Base-by-base conservation (phyloP, 1,284 basidiomycete genomes). In the Fomitopsis pinicola region DNA sequence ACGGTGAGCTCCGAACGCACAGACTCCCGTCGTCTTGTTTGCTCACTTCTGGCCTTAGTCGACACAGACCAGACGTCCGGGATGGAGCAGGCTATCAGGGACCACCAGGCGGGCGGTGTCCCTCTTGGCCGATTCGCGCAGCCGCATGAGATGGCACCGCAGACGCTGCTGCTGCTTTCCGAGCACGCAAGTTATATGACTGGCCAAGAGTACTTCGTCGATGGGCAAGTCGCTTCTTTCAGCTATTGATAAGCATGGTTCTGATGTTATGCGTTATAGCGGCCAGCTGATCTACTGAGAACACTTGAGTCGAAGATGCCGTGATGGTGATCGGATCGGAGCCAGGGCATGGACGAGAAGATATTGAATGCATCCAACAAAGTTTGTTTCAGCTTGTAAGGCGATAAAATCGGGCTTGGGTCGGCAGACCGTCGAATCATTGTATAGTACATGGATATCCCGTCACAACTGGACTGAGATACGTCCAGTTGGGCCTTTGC, bases 51-150 rank as follows among this genome's bases (percentile, higher is more conserved):
- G 22, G 22, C 10, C 19, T 17, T 26, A 62, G 61, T 78, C 38
- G 63, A 72, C 1, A 78, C 75, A 0, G 75, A 79, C 57, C 75
- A 78, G 66, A 78, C 75, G 1, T 59, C 63, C 12, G 53, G 68
- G 6, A 75, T 80, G 76, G 74, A 76, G 28, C 64, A 70, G 57
- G 58, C 69, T 0, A 67, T 80, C 3, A 52, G 67, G 42, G 64
- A 73, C 0, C 73, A 74, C 62, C 80, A 80, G 62, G 63, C 69
- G 22, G 63, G 67, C 0, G 72, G 76, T 15, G 64, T 78, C 0
- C 79, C 79, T 3, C 71, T 82, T 22, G 65, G 71, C 9, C 75
- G 80, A 38, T 82, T 82, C 67, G 78, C 78, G 0, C 45, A 79
- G 70, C 79, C 81, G 2, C 66, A 75, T 15, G 82, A 83, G 65